Conservation (phyloP, 225 moss, liverwort and hornwort genomes). For the Sphagnum tenellum region DNA sequence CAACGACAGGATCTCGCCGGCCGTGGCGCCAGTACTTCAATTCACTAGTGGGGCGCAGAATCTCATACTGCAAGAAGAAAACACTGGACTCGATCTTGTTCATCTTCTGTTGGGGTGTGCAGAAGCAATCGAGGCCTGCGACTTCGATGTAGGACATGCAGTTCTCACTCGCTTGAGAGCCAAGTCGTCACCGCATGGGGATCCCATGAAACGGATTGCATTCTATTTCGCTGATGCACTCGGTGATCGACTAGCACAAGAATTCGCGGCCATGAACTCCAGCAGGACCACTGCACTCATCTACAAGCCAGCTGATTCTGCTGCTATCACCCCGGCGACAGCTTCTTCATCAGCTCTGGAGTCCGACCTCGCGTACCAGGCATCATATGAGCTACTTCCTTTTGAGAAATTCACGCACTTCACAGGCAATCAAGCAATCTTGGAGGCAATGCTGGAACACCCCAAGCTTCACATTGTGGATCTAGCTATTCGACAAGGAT, state of each 20-base stretch:
- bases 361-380: conserved; percentile 8
- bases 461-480: conserved; percentile 22
- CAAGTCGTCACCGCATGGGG: conserved; percentile 17
- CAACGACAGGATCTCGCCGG: too few relatives aligned
- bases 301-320: neutral
- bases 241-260: conserved; percentile 13
- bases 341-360: conserved; percentile 7
- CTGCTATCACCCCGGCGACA: conserved; percentile 2
- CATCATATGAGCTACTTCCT: conserved; percentile 14
- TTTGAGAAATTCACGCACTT: conserved; percentile 28
- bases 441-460: conserved; percentile 25
- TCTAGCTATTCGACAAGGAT: conserved; percentile 19
- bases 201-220: conserved; percentile 23
- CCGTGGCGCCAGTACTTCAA: too few relatives aligned
- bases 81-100: conserved; percentile 17
- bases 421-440: conserved; percentile 16
- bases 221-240: conserved; percentile 25
- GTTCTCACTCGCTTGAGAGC: conserved; percentile 21
- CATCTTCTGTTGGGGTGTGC: conserved; percentile 28
- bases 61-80: neutral
- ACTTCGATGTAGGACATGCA: conserved; percentile 16
- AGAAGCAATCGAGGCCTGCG: conserved; percentile 26
- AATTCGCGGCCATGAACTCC: conserved; percentile 3
- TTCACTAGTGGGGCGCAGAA: too few relatives aligned
- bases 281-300: too few relatives aligned